phyloP scores from a whole-genome alignment of 768 basidiomycete species.

The Russula vinacea region DNA sequence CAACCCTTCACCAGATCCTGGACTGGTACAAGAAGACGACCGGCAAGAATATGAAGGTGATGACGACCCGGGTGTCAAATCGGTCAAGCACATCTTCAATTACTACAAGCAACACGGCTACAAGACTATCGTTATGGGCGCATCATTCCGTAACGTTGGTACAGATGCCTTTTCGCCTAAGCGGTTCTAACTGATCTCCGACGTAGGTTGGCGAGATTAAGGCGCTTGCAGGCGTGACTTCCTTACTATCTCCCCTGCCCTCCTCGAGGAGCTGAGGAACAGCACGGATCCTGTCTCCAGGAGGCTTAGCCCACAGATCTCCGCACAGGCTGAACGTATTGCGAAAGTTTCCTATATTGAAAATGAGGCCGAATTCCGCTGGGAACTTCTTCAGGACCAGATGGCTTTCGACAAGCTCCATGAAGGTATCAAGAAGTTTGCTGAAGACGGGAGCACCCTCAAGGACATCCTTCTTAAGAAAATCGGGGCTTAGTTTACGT shows the following conservation, averaged over 20 bases:
- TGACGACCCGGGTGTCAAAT: constrained; percentile 92
- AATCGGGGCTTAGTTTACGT: constrained; percentile 44
- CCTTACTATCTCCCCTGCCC: constrained; percentile 87
- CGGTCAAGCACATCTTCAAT: constrained; percentile 96
- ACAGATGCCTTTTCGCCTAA: not conserved
- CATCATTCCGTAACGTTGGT: constrained; percentile 96
- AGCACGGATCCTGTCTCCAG: constrained; percentile 75
- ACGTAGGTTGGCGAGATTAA: constrained; percentile 86
- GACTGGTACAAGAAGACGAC: constrained; percentile 96
- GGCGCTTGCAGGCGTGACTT: constrained; percentile 93
- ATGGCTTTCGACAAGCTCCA: constrained; percentile 99
- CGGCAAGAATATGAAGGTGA: constrained; percentile 88
- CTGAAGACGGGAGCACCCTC: constrained; percentile 89
- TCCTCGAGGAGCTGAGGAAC: constrained; percentile 91
- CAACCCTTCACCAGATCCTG: constrained; percentile 62
- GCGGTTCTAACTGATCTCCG: not conserved
- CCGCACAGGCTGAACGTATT: constrained; percentile 57
- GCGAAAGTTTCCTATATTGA: constrained; percentile 82
- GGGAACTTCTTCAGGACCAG: constrained; percentile 84
- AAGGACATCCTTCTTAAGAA: constrained; percentile 76
- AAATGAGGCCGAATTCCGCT: constrained; percentile 95
- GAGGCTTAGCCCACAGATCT: constrained; percentile 70
- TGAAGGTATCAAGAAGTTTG: constrained; percentile 98
- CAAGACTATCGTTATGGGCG: constrained; percentile 99
- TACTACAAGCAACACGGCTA: constrained; percentile 99